Evolutionary conservation across 1,284 basidiomycete genomes (phyloP).

Genomic region (Erythrobasidium hasegawianum): DNA sequence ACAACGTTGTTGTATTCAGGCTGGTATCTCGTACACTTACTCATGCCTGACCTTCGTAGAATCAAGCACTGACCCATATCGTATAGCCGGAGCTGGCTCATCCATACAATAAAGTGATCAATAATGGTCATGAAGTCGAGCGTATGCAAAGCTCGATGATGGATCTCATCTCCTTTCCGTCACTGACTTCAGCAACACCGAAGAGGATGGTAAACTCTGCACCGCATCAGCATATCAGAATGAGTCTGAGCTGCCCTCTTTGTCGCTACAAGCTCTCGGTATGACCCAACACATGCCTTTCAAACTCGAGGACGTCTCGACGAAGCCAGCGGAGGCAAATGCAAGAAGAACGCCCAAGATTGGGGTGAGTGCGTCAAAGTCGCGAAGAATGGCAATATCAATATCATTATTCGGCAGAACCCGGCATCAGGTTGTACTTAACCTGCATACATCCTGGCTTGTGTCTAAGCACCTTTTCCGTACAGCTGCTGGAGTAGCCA

Average conservation of each 20-base stretch:
- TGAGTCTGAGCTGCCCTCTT: too few species aligned
- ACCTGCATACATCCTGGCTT: too few species aligned
- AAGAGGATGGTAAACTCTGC: too few species aligned
- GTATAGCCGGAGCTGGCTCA: not conserved
- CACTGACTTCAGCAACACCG: not conserved
- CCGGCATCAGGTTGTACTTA: slow-evolving; percentile 25
- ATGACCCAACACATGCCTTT: slow-evolving; percentile 20
- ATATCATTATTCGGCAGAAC: slow-evolving; percentile 42
- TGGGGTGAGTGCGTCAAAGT: slow-evolving; percentile 44
- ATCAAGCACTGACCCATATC: too few species aligned
- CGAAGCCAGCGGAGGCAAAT: slow-evolving; percentile 26
- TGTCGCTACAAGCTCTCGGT: not conserved
- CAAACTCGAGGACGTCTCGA: slow-evolving; percentile 22
- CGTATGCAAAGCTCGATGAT: too few species aligned
- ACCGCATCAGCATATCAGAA: too few species aligned
- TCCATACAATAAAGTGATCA: not conserved
- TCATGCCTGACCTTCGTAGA: too few species aligned
- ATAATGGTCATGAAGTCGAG: too few species aligned
- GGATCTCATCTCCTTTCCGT: not conserved
- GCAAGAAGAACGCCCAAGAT: slow-evolving; percentile 14
- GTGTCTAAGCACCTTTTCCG: too few species aligned
- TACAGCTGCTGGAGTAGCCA: slow-evolving; percentile 22
- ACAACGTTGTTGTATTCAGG: slow-evolving; percentile 5
- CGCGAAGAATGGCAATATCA: slow-evolving; percentile 47
- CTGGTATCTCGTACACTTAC: slow-evolving; percentile 56